Evolutionary conservation across 768 basidiomycete species (phyloP).

Genomic region (Mycena olivaceomarginata): DNA sequence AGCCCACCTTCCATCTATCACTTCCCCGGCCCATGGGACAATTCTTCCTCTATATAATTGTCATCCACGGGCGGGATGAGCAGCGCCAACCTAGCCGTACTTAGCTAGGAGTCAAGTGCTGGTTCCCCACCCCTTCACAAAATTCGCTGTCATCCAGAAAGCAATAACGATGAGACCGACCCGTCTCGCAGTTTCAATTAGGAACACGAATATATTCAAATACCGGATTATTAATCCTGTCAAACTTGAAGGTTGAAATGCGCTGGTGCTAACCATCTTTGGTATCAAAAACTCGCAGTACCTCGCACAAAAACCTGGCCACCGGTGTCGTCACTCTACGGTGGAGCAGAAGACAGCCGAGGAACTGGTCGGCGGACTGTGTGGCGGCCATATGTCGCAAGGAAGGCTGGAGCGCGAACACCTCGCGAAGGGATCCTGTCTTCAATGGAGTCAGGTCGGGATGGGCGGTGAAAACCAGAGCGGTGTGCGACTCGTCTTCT

Average conservation of each 20-base stretch:
- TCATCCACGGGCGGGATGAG: background rate
- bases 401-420: background rate
- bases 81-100: background rate
- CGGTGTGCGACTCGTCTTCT: background rate
- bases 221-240: background rate
- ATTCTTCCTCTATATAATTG: background rate
- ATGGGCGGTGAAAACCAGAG: background rate
- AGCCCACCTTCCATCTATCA: background rate
- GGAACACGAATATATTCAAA: background rate
- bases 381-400: background rate
- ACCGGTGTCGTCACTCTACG: background rate
- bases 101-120: constrained; percentile 10
- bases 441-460: background rate
- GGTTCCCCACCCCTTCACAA: constrained; percentile 3
- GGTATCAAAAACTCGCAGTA: background rate
- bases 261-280: background rate
- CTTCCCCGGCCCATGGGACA: background rate
- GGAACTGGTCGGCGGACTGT: background rate
- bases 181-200: background rate
- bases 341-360: constrained; percentile 13
- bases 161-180: background rate
- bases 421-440: background rate
- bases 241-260: background rate
- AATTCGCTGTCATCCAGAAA: constrained; percentile 11
- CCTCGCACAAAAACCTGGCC: background rate